Evolutionary conservation across 352 stramenopile genomes (phyloP), one percentile per base, ranked within the genome.

Genomic region (Phytopythium boreale): DNA sequence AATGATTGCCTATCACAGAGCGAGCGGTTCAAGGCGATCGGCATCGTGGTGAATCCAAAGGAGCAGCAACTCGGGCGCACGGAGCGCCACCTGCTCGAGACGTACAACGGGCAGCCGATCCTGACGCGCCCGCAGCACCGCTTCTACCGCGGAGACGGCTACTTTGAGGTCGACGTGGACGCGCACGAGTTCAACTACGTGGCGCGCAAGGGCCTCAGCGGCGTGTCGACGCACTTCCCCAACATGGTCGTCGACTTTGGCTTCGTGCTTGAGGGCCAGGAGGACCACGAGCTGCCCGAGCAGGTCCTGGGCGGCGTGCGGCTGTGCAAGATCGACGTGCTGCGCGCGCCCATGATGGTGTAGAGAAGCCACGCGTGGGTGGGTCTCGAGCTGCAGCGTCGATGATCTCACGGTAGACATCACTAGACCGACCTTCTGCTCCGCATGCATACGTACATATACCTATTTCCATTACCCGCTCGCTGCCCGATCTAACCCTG

Each of bases 181-280:
- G 85, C 82, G 6, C 85, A 94, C 56, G 74, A 89, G 57, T 94
- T 94, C 73, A 94, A 94, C 59, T 94, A 87, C 49, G 79, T 94
- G 17, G 85, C 85, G 17, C 82, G 85, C 24, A 91, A 90, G 55
- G 83, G 83, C 1, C 74, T 94, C 2, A 82, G 84, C 0, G 83
- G 85, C 0, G 82, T 94, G 22, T 85, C 85, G 0, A 79, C 82
- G 17, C 85, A 94, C 61, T 89, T 90, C 49, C 76, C 76, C 44
- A 88, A 89, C 68, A 94, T 94, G 85, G 66, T 92, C 26, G 70
- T 94, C 27, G 85, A 94, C 68, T 94, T 94, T 76, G 85, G 83
- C 24, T 92, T 89, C 61, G 83, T 94, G 19, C 63, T 94, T 2
- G 85, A 94, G 63, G 85, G 85, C 9, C 83, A 94, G 44, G 83